Percentiles rank a stretch among this genome's conserved stretches.
Evolutionary conservation across 257 asterid species (phyloP).

Genomic region (Solanum pinnatisectum): DNA sequence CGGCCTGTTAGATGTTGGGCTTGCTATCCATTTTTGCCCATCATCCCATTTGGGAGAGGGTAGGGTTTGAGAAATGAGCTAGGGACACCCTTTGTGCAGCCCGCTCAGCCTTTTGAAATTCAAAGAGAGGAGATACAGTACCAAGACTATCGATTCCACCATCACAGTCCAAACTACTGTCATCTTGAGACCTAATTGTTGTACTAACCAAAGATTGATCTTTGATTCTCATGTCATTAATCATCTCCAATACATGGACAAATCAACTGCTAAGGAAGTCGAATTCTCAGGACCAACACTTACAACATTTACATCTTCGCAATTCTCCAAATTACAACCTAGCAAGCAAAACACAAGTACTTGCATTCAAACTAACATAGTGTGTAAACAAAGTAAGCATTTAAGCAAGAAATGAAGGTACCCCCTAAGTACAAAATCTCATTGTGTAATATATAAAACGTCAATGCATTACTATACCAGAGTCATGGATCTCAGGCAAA

Average conservation of each 20-base stretch:
- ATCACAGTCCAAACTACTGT: slow-evolving; percentile 11
- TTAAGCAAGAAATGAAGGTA: neutral
- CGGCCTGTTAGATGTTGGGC: slow-evolving; percentile 20
- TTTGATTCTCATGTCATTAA: slow-evolving; percentile 14
- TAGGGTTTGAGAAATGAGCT: slow-evolving; percentile 22
- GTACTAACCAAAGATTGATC: slow-evolving; percentile 10
- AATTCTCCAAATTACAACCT: slow-evolving; percentile 12
- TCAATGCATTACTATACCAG: slow-evolving; percentile 6
- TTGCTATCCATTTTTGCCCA: slow-evolving; percentile 36
- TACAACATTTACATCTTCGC: slow-evolving; percentile 27
- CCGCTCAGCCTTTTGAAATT: slow-evolving; percentile 28
- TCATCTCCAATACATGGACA: neutral
- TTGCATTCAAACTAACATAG: neutral
- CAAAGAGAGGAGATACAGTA: slow-evolving; percentile 18
- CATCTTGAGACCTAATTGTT: slow-evolving; percentile 17
- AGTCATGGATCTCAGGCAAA: slow-evolving; percentile 19
- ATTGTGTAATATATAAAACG: neutral
- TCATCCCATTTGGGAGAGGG: slow-evolving; percentile 34
- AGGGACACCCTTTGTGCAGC: slow-evolving; percentile 18
- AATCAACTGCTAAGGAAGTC: slow-evolving; percentile 4
- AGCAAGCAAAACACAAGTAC: neutral
- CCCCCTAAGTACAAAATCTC: neutral
- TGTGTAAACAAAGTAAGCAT: neutral
- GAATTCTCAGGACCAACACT: slow-evolving; percentile 16
- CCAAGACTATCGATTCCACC: slow-evolving; percentile 8